Conservation (phyloP, 2,329 filamentous ascomycete genomes). For the Anisogramma anomala region DNA sequence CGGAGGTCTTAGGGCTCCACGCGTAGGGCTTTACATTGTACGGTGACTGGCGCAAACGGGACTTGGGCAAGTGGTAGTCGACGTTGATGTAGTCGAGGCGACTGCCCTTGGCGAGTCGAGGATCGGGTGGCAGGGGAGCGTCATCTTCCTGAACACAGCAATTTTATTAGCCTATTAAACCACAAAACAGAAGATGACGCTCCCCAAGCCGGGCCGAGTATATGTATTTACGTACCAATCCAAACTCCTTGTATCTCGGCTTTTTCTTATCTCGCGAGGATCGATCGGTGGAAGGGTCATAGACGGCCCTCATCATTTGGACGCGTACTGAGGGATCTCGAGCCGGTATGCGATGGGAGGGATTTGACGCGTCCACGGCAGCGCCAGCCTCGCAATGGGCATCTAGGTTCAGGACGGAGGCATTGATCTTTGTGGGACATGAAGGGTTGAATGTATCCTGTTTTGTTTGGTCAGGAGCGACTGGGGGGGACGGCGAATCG, state of each 20-base stretch:
- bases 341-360: constrained; percentile 36
- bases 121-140: constrained; percentile 62
- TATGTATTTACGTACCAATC: constrained; percentile 49
- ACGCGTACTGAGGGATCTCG: constrained; percentile 44
- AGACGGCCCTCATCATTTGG: constrained; percentile 47
- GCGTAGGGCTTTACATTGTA: constrained; percentile 73
- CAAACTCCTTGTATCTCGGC: constrained; percentile 52
- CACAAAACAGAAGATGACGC: constrained; percentile 39
- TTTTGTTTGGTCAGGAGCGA: constrained; percentile 37
- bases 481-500: constrained; percentile 40
- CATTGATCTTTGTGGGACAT: constrained; percentile 28
- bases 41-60: constrained; percentile 57
- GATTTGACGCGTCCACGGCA: constrained; percentile 22
- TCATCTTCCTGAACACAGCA: constrained; percentile 61
- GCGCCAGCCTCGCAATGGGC: constrained; percentile 21
- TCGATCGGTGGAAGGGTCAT: constrained; percentile 49
- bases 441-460: constrained; percentile 43
- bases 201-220: constrained; percentile 35
- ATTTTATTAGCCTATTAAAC: constrained; percentile 32
- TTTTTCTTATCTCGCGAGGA: constrained; percentile 43
- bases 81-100: constrained; percentile 56
- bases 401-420: constrained; percentile 22
- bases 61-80: constrained; percentile 59
- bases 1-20: constrained; percentile 71
- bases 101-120: constrained; percentile 62